Percentiles rank a stretch among this genome's conserved stretches.
phyloP scores from a whole-genome alignment of 352 stramenopile genomes.

The Globisporangium carolinianum region DNA sequence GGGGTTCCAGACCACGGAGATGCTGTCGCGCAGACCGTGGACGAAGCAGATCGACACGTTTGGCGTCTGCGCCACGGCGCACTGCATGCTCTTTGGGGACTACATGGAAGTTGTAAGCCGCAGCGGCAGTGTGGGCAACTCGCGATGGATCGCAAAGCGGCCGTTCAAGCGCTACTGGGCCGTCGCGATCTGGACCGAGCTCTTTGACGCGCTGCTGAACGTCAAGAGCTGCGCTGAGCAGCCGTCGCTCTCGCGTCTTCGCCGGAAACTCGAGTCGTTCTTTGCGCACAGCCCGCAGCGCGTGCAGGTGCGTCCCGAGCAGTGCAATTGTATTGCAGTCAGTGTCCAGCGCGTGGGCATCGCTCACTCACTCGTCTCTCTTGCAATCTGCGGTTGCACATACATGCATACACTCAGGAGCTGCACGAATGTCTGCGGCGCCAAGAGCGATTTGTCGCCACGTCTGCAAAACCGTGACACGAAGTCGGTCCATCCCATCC shows the following conservation, averaged over 20 bases:
- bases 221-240: constrained; percentile 57
- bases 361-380: not conserved
- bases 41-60: constrained; percentile 84
- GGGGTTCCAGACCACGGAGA: constrained; percentile 82
- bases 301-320: constrained; percentile 27
- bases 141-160: constrained; percentile 38
- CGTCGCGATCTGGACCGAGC: constrained; percentile 52
- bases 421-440: constrained; percentile 37
- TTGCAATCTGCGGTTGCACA: not conserved
- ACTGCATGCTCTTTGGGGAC: constrained; percentile 81
- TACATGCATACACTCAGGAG: constrained; percentile 24
- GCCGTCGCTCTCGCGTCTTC: constrained; percentile 39
- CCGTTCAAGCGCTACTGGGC: constrained; percentile 82
- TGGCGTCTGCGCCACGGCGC: constrained; percentile 59
- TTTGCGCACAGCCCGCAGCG: constrained; percentile 33
- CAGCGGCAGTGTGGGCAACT: constrained; percentile 16
- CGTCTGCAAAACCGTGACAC: constrained; percentile 1
- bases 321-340: not conserved
- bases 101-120: constrained; percentile 70
- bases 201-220: constrained; percentile 75
- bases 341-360: not conserved
- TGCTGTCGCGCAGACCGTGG: constrained; percentile 69
- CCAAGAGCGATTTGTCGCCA: constrained; percentile 47
- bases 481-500: too few species aligned
- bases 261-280: constrained; percentile 46